phyloP scores from a whole-genome alignment of 2,329 filamentous ascomycete species.

The Penicillium glabrum region DNA sequence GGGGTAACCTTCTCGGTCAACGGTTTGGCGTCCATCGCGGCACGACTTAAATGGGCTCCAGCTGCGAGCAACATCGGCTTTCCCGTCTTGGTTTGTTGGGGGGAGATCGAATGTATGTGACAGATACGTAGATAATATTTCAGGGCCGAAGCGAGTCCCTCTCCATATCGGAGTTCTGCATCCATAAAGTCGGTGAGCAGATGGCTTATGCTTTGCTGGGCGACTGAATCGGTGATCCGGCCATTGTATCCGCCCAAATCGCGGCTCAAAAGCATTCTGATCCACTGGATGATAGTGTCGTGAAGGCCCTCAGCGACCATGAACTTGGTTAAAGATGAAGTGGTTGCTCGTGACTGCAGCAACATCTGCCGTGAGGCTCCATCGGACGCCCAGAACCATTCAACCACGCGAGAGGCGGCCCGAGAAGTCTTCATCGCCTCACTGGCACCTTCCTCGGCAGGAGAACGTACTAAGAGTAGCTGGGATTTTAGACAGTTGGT shows the following conservation, averaged over 20 bases:
- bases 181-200: constrained; percentile 33
- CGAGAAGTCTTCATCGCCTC: constrained; percentile 35
- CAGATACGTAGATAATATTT: constrained; percentile 30
- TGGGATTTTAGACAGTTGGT: constrained; percentile 35
- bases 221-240: constrained; percentile 21
- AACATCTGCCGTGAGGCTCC: constrained; percentile 27
- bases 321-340: constrained; percentile 36
- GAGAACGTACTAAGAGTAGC: constrained; percentile 27
- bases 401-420: constrained; percentile 34
- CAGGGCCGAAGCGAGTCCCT: constrained; percentile 33
- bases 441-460: constrained; percentile 16
- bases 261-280: constrained; percentile 29
- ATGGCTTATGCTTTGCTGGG: constrained; percentile 22
- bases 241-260: constrained; percentile 29
- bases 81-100: constrained; percentile 7
- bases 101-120: constrained; percentile 19
- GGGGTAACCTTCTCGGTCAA: constrained; percentile 25
- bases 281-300: constrained; percentile 35
- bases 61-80: constrained; percentile 24
- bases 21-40: constrained; percentile 24
- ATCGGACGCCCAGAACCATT: constrained; percentile 45
- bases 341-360: constrained; percentile 27
- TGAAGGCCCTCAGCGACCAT: constrained; percentile 41
- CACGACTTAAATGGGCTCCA: constrained; percentile 26
- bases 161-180: constrained; percentile 36